A percentile compares a stretch with the other conserved stretches of the same genome.
These are phyloP conservation scores for Kewa caespitosa DNA, from an alignment of 179 eudicot species.

Conservation along the genomic window DNA sequence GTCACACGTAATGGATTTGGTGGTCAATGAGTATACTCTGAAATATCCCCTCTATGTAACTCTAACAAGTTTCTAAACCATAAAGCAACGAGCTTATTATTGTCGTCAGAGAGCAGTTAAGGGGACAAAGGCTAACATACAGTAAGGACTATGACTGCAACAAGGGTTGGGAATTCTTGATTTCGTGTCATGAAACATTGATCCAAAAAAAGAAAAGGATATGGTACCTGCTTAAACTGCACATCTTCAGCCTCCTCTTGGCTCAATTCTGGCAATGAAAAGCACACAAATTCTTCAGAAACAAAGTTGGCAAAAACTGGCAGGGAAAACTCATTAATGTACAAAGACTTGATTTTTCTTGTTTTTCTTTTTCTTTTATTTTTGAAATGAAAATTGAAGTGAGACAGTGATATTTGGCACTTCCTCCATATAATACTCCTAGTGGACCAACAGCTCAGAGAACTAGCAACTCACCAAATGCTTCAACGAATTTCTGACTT, in stretches of 20 bases:
- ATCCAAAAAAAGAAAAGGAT: slow-evolving; percentile 13
- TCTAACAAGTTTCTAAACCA: background rate
- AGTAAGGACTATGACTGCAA: background rate
- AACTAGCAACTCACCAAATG: slow-evolving; percentile 55
- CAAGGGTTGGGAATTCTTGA: background rate
- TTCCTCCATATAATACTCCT: background rate
- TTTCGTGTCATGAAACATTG: too few species aligned
- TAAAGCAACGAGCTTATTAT: background rate
- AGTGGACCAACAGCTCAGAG: background rate
- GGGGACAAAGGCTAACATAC: background rate
- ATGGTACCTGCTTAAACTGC: slow-evolving; percentile 71
- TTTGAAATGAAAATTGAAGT: too few species aligned
- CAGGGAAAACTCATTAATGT: too few species aligned
- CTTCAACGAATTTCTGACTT: slow-evolving; percentile 53
- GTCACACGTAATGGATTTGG: background rate
- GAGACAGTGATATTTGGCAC: too few species aligned
- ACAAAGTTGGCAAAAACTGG: too few species aligned
- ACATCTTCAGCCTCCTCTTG: slow-evolving; percentile 83
- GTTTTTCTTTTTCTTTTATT: background rate
- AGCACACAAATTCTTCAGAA: background rate
- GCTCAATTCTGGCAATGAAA: slow-evolving; percentile 58
- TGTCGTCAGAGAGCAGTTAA: background rate
- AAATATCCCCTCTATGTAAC: background rate
- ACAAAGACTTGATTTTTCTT: too few species aligned
- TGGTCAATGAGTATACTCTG: too few species aligned